phyloP scores from a whole-genome alignment of 169 alveolate species.

The Cryptosporidium ubiquitum region DNA sequence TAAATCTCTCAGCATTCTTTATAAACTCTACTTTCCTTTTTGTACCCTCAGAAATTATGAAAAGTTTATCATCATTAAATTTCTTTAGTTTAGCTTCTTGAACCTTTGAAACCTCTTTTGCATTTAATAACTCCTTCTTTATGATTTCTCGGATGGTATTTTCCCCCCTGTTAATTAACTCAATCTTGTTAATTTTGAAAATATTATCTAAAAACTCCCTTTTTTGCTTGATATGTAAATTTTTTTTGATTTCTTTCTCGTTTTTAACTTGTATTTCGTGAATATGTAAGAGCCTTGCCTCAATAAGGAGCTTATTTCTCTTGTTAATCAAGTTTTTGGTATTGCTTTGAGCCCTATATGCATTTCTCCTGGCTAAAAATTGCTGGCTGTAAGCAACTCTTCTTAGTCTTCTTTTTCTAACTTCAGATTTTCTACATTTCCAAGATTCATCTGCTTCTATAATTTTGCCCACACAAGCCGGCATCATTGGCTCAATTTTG shows the following conservation, averaged over 20 bases:
- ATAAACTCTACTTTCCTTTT: background rate
- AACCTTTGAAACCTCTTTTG: background rate
- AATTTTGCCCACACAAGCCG: background rate
- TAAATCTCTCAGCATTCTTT: background rate
- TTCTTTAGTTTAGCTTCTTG: background rate
- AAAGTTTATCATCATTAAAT: background rate
- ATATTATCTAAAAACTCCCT: background rate
- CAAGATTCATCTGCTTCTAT: background rate
- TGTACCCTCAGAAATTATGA: background rate
- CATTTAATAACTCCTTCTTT: background rate
- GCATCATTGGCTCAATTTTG: background rate
- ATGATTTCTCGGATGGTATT: background rate
- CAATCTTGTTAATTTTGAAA: background rate
- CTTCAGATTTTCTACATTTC: background rate
- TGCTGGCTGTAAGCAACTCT: background rate
- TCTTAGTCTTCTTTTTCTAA: background rate
- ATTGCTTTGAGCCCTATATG: background rate
- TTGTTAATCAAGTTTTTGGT: background rate
- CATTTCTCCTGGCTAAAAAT: background rate
- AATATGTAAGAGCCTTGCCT: background rate
- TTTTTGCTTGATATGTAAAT: background rate
- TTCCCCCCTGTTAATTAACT: conserved; percentile 2
- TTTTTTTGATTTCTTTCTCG: background rate
- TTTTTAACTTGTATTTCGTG: background rate
- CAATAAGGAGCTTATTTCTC: background rate